Conservation (phyloP, 495 filamentous ascomycete species). For the Eremomyces bilateralis region DNA sequence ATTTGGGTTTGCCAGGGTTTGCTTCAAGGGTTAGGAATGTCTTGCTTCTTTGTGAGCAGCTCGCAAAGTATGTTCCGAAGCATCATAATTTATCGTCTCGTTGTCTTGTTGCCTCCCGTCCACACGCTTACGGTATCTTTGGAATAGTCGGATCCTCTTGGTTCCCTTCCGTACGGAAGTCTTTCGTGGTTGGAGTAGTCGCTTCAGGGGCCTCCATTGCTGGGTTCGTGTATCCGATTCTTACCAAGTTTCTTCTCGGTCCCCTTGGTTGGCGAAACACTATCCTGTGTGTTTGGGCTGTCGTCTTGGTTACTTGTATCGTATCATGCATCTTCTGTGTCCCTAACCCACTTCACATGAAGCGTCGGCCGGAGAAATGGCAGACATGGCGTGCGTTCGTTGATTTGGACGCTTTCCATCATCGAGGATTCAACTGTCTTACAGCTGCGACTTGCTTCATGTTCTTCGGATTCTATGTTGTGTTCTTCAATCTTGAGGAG, state of each 20-base stretch:
- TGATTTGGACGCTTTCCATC: constrained; percentile 17
- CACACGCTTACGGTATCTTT: constrained; percentile 1
- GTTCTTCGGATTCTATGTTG: constrained; percentile 24
- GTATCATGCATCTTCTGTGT: constrained; percentile 4
- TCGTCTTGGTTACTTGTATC: constrained; percentile 10
- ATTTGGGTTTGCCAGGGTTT: constrained; percentile 22
- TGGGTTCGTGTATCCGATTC: constrained; percentile 19
- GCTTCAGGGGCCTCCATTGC: constrained; percentile 22
- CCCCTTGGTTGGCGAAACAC: constrained; percentile 17
- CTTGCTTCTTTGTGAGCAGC: constrained; percentile 23
- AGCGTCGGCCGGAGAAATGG: constrained; percentile 10
- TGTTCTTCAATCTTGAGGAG: constrained; percentile 26
- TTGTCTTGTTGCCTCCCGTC: not conserved
- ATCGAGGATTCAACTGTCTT: constrained; percentile 16
- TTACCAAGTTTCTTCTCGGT: constrained; percentile 16
- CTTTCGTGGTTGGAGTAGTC: constrained; percentile 22
- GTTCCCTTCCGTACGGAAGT: constrained; percentile 19
- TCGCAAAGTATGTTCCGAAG: constrained; percentile 17
- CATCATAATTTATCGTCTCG: no score
- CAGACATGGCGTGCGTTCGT: constrained; percentile 12
- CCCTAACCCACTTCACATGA: constrained; percentile 15
- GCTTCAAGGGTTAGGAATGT: constrained; percentile 21
- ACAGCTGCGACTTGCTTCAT: constrained; percentile 16
- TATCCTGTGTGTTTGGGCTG: constrained; percentile 11
- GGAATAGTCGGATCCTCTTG: constrained; percentile 21